Evolutionary conservation across 1,284 basidiomycete species (phyloP).

Genomic region (Ganoderma meredithae): DNA sequence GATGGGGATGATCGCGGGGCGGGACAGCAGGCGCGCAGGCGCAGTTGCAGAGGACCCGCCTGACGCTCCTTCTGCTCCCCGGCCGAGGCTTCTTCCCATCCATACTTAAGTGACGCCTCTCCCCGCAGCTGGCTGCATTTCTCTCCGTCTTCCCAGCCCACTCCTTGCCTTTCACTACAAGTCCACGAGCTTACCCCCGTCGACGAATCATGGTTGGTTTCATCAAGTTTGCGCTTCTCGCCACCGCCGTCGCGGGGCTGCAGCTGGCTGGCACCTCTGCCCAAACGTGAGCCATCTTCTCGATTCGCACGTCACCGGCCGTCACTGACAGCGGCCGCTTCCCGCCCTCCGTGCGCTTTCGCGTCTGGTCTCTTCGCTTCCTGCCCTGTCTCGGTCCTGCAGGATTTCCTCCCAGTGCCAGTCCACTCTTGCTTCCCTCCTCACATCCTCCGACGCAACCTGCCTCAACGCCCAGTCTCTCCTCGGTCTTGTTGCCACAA

Average conservation of each 20-base stretch:
- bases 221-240: slow-evolving; percentile 39
- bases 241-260: slow-evolving; percentile 46
- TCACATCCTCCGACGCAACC: slow-evolving; percentile 51
- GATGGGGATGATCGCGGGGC: not conserved
- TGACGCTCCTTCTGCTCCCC: not conserved
- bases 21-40: not conserved
- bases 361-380: not conserved
- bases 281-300: slow-evolving; percentile 48
- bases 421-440: slow-evolving; percentile 44
- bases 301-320: slow-evolving; percentile 4
- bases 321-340: slow-evolving; percentile 9
- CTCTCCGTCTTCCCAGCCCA: slow-evolving; percentile 16
- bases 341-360: not conserved
- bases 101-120: slow-evolving; percentile 13
- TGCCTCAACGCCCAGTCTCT: slow-evolving; percentile 64
- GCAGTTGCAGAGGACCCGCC: not conserved
- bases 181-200: slow-evolving; percentile 1
- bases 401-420: slow-evolving; percentile 51
- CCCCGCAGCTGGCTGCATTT: slow-evolving; percentile 34
- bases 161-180: slow-evolving; percentile 18
- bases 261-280: slow-evolving; percentile 49
- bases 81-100: not conserved
- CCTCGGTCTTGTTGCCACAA: slow-evolving; percentile 49
- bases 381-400: not conserved
- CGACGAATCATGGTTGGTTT: slow-evolving; percentile 21